A percentile compares a stretch with the other conserved stretches of the same genome.
These are phyloP conservation scores for Calycina herbarum DNA, from an alignment of 2,329 filamentous ascomycete genomes.

Conservation along the genomic window DNA sequence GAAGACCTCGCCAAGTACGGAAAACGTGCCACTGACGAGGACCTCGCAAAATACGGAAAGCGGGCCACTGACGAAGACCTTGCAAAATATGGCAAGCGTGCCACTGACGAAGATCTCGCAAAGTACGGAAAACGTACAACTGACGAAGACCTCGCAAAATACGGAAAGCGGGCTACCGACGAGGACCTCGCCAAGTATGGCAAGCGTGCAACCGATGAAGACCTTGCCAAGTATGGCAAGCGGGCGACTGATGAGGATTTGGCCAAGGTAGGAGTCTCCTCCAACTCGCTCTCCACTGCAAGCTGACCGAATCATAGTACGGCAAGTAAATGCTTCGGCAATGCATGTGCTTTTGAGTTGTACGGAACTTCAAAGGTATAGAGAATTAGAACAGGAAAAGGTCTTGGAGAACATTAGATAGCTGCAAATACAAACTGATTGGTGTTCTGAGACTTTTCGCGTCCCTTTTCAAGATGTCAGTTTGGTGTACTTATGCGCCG, in stretches of 20 bases:
- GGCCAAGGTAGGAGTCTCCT: not conserved
- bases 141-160: constrained; percentile 7
- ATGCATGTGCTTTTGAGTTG: not conserved
- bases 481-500: no score
- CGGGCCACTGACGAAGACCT: not conserved
- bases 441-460: not conserved
- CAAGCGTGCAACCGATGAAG: constrained; percentile 3
- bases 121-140: constrained; percentile 7
- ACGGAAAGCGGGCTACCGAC: constrained; percentile 1
- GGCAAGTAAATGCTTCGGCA: not conserved
- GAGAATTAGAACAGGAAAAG: not conserved
- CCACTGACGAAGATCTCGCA: constrained; percentile 8
- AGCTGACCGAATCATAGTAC: not conserved
- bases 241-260: constrained; percentile 5
- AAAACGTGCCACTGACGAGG: not conserved
- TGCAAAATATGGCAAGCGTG: constrained; percentile 6
- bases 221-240: constrained; percentile 11
- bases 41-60: constrained; percentile 10
- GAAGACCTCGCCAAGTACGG: constrained; percentile 12
- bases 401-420: not conserved
- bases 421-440: not conserved
- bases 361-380: not conserved
- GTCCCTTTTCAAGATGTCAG: not conserved
- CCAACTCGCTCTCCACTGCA: not conserved
- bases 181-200: constrained; percentile 9